Evolutionary conservation across 805 yeast species (phyloP), one percentile per base, ranked within the genome.

Genomic region (Candida ficus): DNA sequence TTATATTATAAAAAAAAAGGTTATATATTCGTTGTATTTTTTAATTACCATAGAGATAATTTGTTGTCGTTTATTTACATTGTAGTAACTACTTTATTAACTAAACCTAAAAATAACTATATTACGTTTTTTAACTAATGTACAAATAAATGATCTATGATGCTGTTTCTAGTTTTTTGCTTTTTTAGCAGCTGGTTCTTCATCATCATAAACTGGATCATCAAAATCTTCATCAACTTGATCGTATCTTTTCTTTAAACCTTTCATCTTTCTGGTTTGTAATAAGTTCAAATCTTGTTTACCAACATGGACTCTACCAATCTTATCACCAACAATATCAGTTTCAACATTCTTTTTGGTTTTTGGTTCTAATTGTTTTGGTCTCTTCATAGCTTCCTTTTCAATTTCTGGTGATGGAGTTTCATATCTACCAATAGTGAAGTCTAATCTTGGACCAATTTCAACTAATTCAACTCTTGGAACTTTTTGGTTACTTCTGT

Each of bases 231-330:
- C 72, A 33, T 62, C 67, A 16, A 63, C 67, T 65, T 87, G 96
- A 61, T 90, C 96, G 54, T 74, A 90, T 61, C 76, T 78, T 41
- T 85, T 73, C 69, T 93, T 93, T 59, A 93, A 73, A 62, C 99
- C 99, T 75, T 93, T 93, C 96, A 93, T 88, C 79, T 93, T 93
- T 68, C 99, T 80, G 6, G 99, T 91, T 68, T 93, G 99, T 61
- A 93, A 64, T 63, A 82, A 82, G 59, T 76, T 73, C 62, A 93
- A 71, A 62, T 93, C 98, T 71, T 93, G 99, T 63, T 81, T 81
- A 66, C 96, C 97, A 65, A 93, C 84, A 62, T 93, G 99, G 56
- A 93, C 80, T 67, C 91, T 85, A 55, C 97, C 99, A 46, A 93
- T 75, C 78, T 91, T 88, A 64, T 93, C 99, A 68, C 99, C 99